Conservation (phyloP, 768 basidiomycete species). For the Leccinum arenicola region DNA sequence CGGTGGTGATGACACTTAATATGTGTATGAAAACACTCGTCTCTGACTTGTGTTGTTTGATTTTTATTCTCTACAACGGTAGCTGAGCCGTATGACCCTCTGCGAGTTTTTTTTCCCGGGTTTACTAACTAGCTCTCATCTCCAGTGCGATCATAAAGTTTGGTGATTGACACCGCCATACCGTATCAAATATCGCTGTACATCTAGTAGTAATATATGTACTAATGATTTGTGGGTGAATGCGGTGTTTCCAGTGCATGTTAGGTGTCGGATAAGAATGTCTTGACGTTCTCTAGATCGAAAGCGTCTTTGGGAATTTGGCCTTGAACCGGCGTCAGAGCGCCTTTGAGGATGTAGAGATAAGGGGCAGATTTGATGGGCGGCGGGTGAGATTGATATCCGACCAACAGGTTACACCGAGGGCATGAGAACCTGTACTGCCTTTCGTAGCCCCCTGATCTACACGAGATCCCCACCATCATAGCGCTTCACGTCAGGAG, state of each 20-base stretch:
- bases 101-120: neutral
- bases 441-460: slow-evolving; percentile 67
- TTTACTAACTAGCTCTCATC: slow-evolving; percentile 18
- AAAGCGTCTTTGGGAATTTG: slow-evolving; percentile 84
- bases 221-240: neutral
- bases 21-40: slow-evolving; percentile 65
- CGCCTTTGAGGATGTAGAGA: slow-evolving; percentile 77
- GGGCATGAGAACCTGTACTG: slow-evolving; percentile 66
- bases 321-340: slow-evolving; percentile 86
- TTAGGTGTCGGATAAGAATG: slow-evolving; percentile 4
- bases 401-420: slow-evolving; percentile 46
- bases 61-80: slow-evolving; percentile 74
- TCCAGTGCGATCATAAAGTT: neutral
- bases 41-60: slow-evolving; percentile 47
- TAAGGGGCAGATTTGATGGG: slow-evolving; percentile 76
- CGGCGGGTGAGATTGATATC: slow-evolving; percentile 76
- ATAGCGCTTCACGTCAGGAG: slow-evolving; percentile 14
- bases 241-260: neutral
- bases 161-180: neutral
- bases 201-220: neutral
- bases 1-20: slow-evolving; percentile 58
- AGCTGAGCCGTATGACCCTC: slow-evolving; percentile 53
- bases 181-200: slow-evolving; percentile 1
- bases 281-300: slow-evolving; percentile 41
- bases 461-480: slow-evolving; percentile 27